A percentile compares a stretch with the other conserved stretches of the same genome.
Evolutionary conservation across 75 land plant species (phyloP).

Genomic region (Adiantum capillusveneris): DNA sequence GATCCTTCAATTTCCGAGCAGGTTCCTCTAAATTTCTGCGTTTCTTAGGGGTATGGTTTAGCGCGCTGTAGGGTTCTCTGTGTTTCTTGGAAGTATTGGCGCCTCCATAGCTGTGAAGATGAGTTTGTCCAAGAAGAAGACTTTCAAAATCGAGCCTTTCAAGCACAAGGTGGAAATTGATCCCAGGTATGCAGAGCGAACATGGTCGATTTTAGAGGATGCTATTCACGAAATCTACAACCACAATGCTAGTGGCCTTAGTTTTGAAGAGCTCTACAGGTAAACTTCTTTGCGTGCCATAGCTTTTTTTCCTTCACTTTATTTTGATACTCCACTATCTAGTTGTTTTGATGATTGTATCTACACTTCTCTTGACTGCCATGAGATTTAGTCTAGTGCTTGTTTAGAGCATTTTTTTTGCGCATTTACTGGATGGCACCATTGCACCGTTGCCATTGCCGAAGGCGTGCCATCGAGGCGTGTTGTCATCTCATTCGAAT

Average conservation of each 20-base stretch:
- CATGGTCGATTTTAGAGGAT: slow-evolving; percentile 93
- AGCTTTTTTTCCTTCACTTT: not conserved
- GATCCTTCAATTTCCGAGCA: too few relatives aligned
- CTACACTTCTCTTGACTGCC: not conserved
- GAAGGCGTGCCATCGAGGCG: too few relatives aligned
- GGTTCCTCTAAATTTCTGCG: too few relatives aligned
- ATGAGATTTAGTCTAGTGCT: too few relatives aligned
- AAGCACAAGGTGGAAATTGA: slow-evolving; percentile 92
- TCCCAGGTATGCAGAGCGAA: slow-evolving; percentile 92
- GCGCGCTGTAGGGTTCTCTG: too few relatives aligned
- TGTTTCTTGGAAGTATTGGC: too few relatives aligned
- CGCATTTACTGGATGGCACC: too few relatives aligned
- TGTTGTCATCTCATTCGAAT: too few relatives aligned
- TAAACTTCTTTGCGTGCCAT: slow-evolving; percentile 9
- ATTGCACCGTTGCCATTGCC: too few relatives aligned
- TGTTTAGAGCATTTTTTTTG: too few relatives aligned
- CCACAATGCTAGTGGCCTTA: slow-evolving; percentile 94
- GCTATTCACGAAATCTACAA: slow-evolving; percentile 97
- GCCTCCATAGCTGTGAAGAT: too few relatives aligned
- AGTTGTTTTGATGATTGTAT: not conserved
- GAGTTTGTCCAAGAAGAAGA: slow-evolving; percentile 78
- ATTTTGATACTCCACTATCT: not conserved
- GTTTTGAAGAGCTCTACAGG: slow-evolving; percentile 99
- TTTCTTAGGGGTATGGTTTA: too few relatives aligned
- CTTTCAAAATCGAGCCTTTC: slow-evolving; percentile 90